A percentile compares a stretch with the other conserved stretches of the same genome.
Evolutionary conservation across 768 basidiomycete genomes (phyloP).

Genomic region (Serendipita sp.): DNA sequence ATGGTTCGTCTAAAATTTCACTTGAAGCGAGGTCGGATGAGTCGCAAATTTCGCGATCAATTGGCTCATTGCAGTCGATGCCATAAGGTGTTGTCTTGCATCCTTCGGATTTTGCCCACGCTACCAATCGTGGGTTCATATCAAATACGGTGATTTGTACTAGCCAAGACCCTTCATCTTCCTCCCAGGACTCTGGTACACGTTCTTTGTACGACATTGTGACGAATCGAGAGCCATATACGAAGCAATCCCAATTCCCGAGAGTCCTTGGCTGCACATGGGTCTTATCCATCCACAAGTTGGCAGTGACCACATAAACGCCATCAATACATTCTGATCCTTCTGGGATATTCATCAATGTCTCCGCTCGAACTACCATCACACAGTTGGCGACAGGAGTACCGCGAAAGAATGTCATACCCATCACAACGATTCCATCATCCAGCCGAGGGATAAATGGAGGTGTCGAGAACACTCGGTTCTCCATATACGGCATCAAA

Average conservation of each 20-base stretch:
- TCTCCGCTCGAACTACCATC: not conserved
- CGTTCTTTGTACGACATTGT: too few species aligned
- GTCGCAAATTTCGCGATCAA: too few species aligned
- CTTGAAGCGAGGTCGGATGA: too few species aligned
- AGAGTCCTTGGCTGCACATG: not conserved
- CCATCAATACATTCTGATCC: not conserved
- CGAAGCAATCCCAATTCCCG: not conserved
- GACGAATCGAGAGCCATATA: too few species aligned
- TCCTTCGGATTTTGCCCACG: too few species aligned
- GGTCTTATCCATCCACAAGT: not conserved
- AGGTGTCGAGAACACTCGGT: not conserved
- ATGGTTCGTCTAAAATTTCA: too few species aligned
- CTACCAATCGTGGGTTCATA: too few species aligned
- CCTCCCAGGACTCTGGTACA: too few species aligned
- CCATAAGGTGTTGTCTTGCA: too few species aligned
- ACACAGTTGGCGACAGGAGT: not conserved
- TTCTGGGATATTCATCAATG: not conserved
- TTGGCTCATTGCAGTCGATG: too few species aligned
- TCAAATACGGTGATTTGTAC: too few species aligned
- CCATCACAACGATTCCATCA: not conserved
- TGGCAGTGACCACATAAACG: not conserved
- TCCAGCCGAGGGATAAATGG: not conserved
- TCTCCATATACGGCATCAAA: not conserved
- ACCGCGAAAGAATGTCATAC: not conserved
- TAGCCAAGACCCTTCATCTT: too few species aligned